Conservation (phyloP, 2,329 filamentous ascomycete species). For the Scleromitrula shiraiana region DNA sequence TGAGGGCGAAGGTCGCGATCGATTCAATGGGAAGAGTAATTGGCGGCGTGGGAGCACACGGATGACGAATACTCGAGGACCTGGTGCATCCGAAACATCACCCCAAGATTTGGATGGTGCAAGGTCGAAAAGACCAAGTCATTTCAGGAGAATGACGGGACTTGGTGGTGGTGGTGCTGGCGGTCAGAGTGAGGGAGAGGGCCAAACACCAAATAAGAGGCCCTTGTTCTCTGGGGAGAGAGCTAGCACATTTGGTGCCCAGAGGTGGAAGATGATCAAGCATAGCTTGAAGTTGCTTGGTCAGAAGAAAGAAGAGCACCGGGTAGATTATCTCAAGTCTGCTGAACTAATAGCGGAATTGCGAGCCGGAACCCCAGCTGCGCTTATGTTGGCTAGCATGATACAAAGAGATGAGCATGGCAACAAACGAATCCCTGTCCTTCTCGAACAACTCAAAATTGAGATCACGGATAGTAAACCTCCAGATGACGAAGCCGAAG, state of each 20-base stretch:
- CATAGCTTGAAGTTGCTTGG: slow-evolving; percentile 74
- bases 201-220: slow-evolving; percentile 47
- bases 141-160: slow-evolving; percentile 54
- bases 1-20: slow-evolving; percentile 66
- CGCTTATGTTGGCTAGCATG: slow-evolving; percentile 92
- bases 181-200: slow-evolving; percentile 59
- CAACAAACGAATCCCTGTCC: slow-evolving; percentile 87
- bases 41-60: slow-evolving; percentile 48
- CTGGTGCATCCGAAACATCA: slow-evolving; percentile 42
- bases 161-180: no score
- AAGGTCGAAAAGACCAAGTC: slow-evolving; percentile 49
- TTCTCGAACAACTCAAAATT: slow-evolving; percentile 90
- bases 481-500: slow-evolving; percentile 45
- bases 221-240: slow-evolving; percentile 56
- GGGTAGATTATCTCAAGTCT: slow-evolving; percentile 89
- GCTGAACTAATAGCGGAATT: slow-evolving; percentile 94
- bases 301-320: slow-evolving; percentile 72
- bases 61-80: slow-evolving; percentile 41
- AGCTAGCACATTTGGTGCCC: slow-evolving; percentile 64
- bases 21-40: slow-evolving; percentile 44
- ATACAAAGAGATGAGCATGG: slow-evolving; percentile 95
- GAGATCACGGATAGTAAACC: slow-evolving; percentile 72
- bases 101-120: slow-evolving; percentile 43
- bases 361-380: slow-evolving; percentile 84
- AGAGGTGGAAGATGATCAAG: slow-evolving; percentile 91